Evolutionary conservation across 306 rosid species (phyloP).

Genomic region (Aeschynomene evenia): DNA sequence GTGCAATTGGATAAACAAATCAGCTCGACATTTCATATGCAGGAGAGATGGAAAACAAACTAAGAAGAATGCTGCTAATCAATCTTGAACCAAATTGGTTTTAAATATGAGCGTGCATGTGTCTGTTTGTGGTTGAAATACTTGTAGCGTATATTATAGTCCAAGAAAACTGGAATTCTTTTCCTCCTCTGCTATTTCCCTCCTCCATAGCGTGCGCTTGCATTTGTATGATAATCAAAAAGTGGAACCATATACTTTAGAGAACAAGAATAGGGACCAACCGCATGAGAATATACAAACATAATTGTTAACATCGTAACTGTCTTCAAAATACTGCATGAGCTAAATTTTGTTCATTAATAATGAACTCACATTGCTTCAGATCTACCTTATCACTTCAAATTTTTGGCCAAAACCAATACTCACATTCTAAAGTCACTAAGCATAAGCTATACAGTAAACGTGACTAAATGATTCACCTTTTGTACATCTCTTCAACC

Average conservation of each 20-base stretch:
- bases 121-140: neutral
- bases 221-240: neutral
- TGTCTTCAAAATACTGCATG: neutral
- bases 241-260: neutral
- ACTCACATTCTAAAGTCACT: neutral
- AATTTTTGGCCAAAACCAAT: neutral
- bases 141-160: neutral
- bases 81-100: neutral
- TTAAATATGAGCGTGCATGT: neutral
- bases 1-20: neutral
- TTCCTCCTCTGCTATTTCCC: neutral
- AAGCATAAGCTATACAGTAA: neutral
- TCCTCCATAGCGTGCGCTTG: neutral
- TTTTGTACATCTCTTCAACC: neutral
- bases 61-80: constrained; percentile 17
- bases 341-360: neutral
- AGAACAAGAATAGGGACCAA: neutral
- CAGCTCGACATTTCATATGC: neutral
- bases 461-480: neutral
- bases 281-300: neutral
- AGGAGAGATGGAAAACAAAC: neutral
- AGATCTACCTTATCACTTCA: neutral
- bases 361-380: neutral
- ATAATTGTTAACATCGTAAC: neutral
- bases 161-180: neutral